Evolutionary conservation across 139 green algal genomes (phyloP), one percentile per base, ranked within the genome.

Genomic region (Asterochloris sp.): DNA sequence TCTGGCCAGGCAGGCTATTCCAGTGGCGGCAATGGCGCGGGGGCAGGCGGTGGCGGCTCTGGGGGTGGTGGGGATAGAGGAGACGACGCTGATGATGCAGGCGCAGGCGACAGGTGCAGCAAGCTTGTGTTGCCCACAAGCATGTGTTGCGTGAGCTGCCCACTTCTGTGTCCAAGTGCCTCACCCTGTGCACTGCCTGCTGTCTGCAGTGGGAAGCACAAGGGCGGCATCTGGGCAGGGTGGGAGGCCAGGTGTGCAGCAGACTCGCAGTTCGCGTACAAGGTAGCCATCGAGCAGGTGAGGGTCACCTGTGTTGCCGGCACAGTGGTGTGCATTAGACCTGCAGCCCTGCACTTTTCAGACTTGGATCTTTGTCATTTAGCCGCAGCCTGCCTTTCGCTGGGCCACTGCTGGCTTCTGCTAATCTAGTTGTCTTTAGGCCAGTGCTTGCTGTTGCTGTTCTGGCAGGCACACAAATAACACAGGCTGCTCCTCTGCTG

Each of bases 221-320:
- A 62, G 10, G 62, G 62, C 77, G 47, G 77, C 60, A 38, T 80
- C 12, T 93, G 92, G 89, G 89, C 93, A 76, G 96, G 96, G n/a
- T 99, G 96, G 96, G 78, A 93, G 21, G 93, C 97, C 16, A 89
- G 96, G 12, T 91, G 97, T 11, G 89, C 89, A 12, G 94, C 93
- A 23, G 96, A 99, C 77, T 89, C 95, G 0, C 86, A 95, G 81
- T 99, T 99, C 83, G 83, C 89, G 0, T 94, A 96, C 86, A 99
- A 98, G 83, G 94, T 98, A 11, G 66, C 95, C 26, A 87, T 97
- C 21, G 95, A 98, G 88, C 94, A 98, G 91, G 90, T 90, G 54
- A 15, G 24, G 10, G 0, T 38, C 23, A 60, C 1, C 13, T 11
- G n/a, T 2, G 71, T 10, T 29, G n/a, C 4, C 71, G n/a, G 15